Base-by-base conservation (phyloP, 805 yeast genomes). In the Yamadazyma paraphyllophila region DNA sequence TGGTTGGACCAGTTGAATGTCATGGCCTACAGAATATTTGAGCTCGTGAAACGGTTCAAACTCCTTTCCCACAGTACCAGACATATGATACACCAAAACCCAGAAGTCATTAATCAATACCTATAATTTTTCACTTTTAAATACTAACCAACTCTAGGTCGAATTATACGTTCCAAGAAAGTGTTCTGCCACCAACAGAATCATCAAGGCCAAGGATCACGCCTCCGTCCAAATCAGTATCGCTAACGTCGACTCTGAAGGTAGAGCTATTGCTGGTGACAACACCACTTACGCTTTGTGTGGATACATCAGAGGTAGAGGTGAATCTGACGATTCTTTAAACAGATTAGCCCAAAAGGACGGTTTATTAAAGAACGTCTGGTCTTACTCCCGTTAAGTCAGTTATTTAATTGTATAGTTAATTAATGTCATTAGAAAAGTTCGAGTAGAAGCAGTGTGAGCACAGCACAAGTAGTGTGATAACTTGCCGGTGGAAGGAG, bases 111-210 rank as follows among this genome's bases (percentile, higher is more conserved):
- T 20, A 20, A 20, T 20, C 24, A 35, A 16, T 16, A 4, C 44
- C 25, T 17, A 20, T 20, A 20, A 20, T 20, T 20, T 20, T 20
- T 20, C 24, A 20, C 24, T 4, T n/a, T n/a, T 20, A 20, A 26
- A 37, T 63, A 63, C 73, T 65, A 67, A 68, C 69, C 51, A 30
- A 32, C 24, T 49, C 43, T 63, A 88, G 97, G 97, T 94, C 78
- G 99, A 94, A 85, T 90, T 94, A 80, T 94, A 94, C 96, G 96
- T 92, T 78, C 99, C 99, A 83, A 89, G 99, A 86, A 94, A 94
- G 83, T 94, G 99, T 85, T 94, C 99, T 80, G 99, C 99, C 73
- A 90, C 99, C 80, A 91, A 90, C 96, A 90, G 97, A 83, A 90
- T 94, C 81, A 91, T 94, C 85, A 90, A 89, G 83, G 91, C 99